phyloP scores from a whole-genome alignment of 495 filamentous ascomycete genomes.

The Penicillium malachiteum region DNA sequence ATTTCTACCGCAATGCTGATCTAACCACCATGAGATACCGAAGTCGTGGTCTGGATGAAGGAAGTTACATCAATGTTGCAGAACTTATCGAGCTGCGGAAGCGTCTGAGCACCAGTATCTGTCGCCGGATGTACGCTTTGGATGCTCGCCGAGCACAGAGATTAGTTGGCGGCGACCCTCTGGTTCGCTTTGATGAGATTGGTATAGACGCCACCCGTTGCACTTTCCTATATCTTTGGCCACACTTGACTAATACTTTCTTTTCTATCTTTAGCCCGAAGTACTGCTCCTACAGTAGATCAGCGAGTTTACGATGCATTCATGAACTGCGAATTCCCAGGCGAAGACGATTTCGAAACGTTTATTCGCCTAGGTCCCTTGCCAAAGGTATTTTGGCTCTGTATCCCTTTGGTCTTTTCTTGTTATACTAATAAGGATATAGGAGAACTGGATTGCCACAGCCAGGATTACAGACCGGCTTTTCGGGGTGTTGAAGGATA shows the following conservation, averaged over 20 bases:
- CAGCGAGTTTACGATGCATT: conserved; percentile 41
- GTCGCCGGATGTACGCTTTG: conserved; percentile 42
- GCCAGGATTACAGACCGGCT: conserved; percentile 37
- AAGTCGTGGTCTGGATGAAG: conserved; percentile 36
- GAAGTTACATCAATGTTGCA: conserved; percentile 40
- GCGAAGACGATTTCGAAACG: conserved; percentile 41
- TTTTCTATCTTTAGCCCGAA: conserved; percentile 24
- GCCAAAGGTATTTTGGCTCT: conserved; percentile 33
- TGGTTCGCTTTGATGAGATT: conserved; percentile 35
- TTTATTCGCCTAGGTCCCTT: conserved; percentile 40
- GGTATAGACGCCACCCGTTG: conserved; percentile 24
- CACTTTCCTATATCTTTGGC: too few species aligned
- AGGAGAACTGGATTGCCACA: conserved; percentile 43
- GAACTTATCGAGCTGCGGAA: conserved; percentile 41
- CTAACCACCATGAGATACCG: conserved; percentile 33
- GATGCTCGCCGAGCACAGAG: conserved; percentile 42
- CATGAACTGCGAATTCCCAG: conserved; percentile 44
- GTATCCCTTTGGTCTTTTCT: neutral
- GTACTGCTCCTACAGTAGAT: conserved; percentile 28
- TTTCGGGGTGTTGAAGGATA: conserved; percentile 32
- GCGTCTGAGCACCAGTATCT: conserved; percentile 39
- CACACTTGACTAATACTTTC: neutral
- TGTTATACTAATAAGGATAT: neutral
- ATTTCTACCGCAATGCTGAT: conserved; percentile 39
- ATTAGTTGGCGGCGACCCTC: conserved; percentile 39